Conservation (phyloP, 306 rosid species). For the Lathyrus sativus region DNA sequence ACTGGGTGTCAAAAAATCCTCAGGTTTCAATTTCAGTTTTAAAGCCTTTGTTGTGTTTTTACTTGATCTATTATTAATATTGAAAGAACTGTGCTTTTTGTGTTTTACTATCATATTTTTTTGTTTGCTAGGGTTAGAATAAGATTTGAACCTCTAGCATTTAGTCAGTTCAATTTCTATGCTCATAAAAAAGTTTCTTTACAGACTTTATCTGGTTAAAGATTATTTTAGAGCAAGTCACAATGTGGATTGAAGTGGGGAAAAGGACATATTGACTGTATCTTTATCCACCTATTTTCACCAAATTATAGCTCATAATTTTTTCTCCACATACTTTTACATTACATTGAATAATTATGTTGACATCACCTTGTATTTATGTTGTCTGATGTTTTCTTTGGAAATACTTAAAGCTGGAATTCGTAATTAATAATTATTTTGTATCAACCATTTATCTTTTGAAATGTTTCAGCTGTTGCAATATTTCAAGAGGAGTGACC, state of each 20-base stretch:
- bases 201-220: background rate
- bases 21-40: conserved; percentile 51
- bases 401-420: background rate
- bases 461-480: conserved; percentile 64
- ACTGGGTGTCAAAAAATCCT: conserved; percentile 75
- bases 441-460: conserved; percentile 30
- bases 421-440: background rate
- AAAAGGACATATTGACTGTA: background rate
- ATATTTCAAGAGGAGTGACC: conserved; percentile 59
- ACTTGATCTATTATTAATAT: background rate
- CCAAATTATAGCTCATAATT: conserved; percentile 19
- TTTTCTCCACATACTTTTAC: background rate
- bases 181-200: no score
- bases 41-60: conserved; percentile 20
- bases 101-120: background rate
- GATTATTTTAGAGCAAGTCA: background rate
- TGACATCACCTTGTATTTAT: conserved; percentile 12
- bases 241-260: background rate
- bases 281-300: conserved; percentile 2
- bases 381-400: conserved; percentile 12
- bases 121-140: no score
- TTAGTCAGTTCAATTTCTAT: no score
- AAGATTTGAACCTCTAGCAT: no score
- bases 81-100: conserved; percentile 9
- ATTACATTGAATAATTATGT: background rate